A percentile compares a stretch with the other conserved stretches of the same genome.
These are phyloP conservation scores for Hawksworthiomyces lignivorus DNA, from an alignment of 2,329 filamentous ascomycete species.

Conservation along the genomic window DNA sequence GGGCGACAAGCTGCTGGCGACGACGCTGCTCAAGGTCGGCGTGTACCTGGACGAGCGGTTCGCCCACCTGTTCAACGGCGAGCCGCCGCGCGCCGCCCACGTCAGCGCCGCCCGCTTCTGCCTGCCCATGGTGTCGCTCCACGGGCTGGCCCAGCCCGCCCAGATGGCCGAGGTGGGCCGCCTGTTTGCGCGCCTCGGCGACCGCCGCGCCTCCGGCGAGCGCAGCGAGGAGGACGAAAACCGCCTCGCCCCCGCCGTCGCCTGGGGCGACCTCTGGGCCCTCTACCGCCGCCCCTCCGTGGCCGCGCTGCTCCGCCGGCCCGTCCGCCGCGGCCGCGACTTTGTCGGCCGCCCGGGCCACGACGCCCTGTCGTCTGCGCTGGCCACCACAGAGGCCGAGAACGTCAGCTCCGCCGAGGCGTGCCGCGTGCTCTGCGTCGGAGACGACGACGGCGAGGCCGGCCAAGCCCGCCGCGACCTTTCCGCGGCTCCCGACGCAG, in stretches of 20 bases:
- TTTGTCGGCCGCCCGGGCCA: slow-evolving; percentile 37
- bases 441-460: slow-evolving; percentile 16
- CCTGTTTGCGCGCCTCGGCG: slow-evolving; percentile 28
- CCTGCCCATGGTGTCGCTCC: slow-evolving; percentile 46
- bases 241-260: slow-evolving; percentile 22
- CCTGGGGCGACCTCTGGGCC: slow-evolving; percentile 44
- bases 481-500: no score
- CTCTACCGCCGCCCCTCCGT: slow-evolving; percentile 37
- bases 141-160: slow-evolving; percentile 36
- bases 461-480: no score
- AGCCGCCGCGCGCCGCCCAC: slow-evolving; percentile 39
- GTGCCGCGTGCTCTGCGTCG: slow-evolving; percentile 36
- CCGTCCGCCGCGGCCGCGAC: slow-evolving; percentile 34
- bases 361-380: slow-evolving; percentile 34
- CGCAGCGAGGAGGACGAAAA: no score
- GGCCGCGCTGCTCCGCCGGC: slow-evolving; percentile 27
- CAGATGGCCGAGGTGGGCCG: slow-evolving; percentile 39
- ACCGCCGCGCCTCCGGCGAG: no score
- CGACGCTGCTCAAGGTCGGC: slow-evolving; percentile 43
- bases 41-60: slow-evolving; percentile 49
- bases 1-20: slow-evolving; percentile 48
- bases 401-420: slow-evolving; percentile 31
- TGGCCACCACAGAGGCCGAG: slow-evolving; percentile 6
- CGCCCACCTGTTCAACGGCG: slow-evolving; percentile 48
- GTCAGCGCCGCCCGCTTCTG: slow-evolving; percentile 45